A percentile compares a stretch with the other conserved stretches of the same genome.
Evolutionary conservation across 768 basidiomycete species (phyloP).

Genomic region (Lyophyllum decastes): DNA sequence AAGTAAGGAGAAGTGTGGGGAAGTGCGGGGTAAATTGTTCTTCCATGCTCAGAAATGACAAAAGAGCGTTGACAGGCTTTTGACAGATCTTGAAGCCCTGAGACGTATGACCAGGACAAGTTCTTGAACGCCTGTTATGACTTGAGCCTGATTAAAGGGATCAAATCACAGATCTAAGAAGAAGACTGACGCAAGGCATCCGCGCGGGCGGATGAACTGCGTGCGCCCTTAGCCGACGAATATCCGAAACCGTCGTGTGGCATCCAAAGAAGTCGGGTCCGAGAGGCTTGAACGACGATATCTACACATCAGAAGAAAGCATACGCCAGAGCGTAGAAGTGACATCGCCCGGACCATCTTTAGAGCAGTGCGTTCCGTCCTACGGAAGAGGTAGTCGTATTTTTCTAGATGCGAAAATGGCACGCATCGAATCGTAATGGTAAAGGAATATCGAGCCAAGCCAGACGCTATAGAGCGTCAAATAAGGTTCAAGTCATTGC

Average conservation of each 20-base stretch:
- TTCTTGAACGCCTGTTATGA: not conserved
- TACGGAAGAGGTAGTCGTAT: too few relatives aligned
- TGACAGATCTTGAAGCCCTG: not conserved
- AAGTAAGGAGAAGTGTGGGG: slow-evolving; percentile 12
- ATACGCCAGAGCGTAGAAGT: not conserved
- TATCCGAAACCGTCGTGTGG: slow-evolving; percentile 11
- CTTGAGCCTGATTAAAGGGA: not conserved
- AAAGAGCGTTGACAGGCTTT: not conserved
- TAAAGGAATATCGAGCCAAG: too few relatives aligned
- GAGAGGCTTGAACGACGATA: not conserved
- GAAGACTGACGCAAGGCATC: slow-evolving; percentile 4
- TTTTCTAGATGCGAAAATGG: too few relatives aligned
- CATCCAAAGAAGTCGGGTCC: not conserved
- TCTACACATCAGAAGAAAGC: not conserved
- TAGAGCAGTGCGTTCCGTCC: not conserved
- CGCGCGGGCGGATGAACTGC: not conserved
- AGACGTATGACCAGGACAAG: not conserved
- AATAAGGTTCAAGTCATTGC: too few relatives aligned
- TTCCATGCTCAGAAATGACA: not conserved
- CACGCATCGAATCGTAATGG: too few relatives aligned
- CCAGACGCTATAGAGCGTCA: too few relatives aligned
- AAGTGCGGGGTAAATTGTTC: slow-evolving; percentile 2
- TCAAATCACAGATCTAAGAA: slow-evolving; percentile 12
- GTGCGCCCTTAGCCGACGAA: slow-evolving; percentile 12
- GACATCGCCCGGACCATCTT: not conserved